Conservation (phyloP, 495 filamentous ascomycete species). For the Tetracladium setigerum region DNA sequence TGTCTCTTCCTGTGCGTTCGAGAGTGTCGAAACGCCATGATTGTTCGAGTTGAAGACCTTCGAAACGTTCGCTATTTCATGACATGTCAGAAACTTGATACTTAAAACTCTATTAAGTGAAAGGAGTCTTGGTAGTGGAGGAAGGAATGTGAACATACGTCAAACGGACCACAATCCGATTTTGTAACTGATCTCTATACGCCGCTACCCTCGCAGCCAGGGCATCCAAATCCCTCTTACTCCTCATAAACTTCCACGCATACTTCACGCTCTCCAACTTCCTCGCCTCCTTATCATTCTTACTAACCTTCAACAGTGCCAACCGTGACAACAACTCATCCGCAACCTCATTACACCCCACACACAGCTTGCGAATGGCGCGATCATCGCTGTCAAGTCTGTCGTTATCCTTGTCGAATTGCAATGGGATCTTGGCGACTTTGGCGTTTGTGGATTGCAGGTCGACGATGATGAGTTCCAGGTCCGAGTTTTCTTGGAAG, state of each 20-base stretch:
- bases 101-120: background rate
- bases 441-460: background rate
- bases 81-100: background rate
- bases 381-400: background rate
- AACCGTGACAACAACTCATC: background rate
- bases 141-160: background rate
- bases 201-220: background rate
- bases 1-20: background rate
- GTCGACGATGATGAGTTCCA: background rate
- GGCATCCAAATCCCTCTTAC: background rate
- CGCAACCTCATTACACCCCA: background rate
- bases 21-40: background rate
- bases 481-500: background rate
- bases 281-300: background rate
- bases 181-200: background rate
- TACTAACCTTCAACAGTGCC: background rate
- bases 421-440: background rate
- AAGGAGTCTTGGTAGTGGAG: background rate
- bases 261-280: background rate
- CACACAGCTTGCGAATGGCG: background rate
- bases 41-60: background rate
- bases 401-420: background rate
- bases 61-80: background rate
- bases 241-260: constrained; percentile 1
- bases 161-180: background rate